Evolutionary conservation across 495 filamentous ascomycete species (phyloP), one percentile per base, ranked within the genome.

Genomic region (Hypoxylon rickii): DNA sequence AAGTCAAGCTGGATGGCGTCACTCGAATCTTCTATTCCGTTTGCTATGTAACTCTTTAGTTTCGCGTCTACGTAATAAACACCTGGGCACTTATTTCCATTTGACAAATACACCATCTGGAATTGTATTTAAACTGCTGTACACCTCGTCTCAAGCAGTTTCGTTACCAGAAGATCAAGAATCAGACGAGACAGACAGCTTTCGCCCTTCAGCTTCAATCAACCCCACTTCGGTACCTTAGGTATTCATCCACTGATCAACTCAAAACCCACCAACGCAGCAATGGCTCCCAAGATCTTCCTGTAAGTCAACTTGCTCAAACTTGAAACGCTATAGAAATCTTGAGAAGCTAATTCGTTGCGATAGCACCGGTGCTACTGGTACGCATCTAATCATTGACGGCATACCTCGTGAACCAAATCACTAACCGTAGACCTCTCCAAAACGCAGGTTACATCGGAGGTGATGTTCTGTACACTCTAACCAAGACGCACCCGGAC

Each of bases 391-490:
- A n/a, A 19, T 1, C 38, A 19, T 13, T 22, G 29, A 21, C n/a
- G 29, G n/a, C 21, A 34, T 43, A 1, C 17, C 26, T 53, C 16
- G 11, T 20, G 17, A 40, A 17, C n/a, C n/a, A n/a, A n/a, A n/a
- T n/a, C n/a, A n/a, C n/a, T n/a, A n/a, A n/a, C 24, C 24, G 24
- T 29, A 29, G 24, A 29, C 4, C 24, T 4, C 24, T 10, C 24
- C 24, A 54, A 37, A 16, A 15, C 21, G 7, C 79, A 51, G 89
- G 89, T 31, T 93, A 91, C 64, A 89, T 92, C 54, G 89, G 88
- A 17, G 89, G 90, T 13, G 87, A 92, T 58, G 79, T 76, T 20
- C 76, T 92, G 29, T 83, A 83, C 53, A 70, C 71, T 12, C 68
- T 92, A 15, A 58, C 71, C 37, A 71, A 80, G 7, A 74, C 83